These are phyloP conservation scores for Triangularia verruculosa DNA, from an alignment of 2,329 filamentous ascomycete species.

Conservation along the genomic window DNA sequence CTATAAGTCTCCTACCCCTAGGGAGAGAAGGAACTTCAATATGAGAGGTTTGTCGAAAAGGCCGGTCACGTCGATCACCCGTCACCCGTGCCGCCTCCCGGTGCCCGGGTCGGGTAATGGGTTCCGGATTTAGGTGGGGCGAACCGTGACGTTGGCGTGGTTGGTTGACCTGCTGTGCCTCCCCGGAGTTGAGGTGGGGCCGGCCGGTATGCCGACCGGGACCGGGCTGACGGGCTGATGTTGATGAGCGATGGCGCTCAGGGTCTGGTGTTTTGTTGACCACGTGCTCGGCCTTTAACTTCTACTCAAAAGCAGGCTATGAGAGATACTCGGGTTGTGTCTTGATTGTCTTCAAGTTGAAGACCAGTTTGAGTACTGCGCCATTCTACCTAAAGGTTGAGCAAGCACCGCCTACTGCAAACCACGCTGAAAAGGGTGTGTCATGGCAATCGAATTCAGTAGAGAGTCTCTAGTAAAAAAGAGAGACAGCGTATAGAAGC, in stretches of 20 bases:
- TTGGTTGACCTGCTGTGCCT: not conserved
- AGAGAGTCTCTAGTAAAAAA: not conserved
- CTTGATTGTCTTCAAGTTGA: too few relatives aligned
- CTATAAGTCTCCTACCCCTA: too few relatives aligned
- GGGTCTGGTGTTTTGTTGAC: not conserved
- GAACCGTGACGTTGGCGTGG: too few relatives aligned
- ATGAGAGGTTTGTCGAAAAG: not conserved
- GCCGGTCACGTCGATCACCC: not conserved
- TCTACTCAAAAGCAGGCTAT: too few relatives aligned
- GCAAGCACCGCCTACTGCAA: too few relatives aligned
- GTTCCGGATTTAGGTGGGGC: not conserved
- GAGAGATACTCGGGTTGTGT: too few relatives aligned
- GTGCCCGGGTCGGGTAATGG: not conserved
- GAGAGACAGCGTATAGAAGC: not conserved
- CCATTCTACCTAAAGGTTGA: too few relatives aligned
- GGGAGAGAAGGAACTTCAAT: too few relatives aligned
- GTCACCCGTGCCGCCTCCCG: not conserved
- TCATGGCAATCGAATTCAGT: too few relatives aligned
- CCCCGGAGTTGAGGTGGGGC: not conserved
- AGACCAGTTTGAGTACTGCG: too few relatives aligned
- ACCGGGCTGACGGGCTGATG: not conserved
- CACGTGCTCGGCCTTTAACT: not conserved
- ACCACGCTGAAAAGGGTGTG: too few relatives aligned
- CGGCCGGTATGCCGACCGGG: not conserved
- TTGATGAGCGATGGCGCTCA: not conserved